Conservation (phyloP, 1,139 yeast genomes). For the Debaryomyces fabryi region DNA sequence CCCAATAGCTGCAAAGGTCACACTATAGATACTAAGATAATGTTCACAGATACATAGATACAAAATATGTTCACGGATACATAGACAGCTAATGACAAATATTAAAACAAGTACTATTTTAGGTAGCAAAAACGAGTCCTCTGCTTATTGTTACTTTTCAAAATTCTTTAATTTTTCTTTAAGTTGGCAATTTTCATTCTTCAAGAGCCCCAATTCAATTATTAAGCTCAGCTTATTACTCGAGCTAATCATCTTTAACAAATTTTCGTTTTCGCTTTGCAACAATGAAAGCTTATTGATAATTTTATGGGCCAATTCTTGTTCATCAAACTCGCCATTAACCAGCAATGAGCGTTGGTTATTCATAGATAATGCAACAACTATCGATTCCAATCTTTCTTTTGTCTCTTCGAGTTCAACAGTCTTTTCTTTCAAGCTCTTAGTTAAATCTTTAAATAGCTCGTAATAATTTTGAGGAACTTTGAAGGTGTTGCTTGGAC, state of each 20-base stretch:
- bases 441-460: slow-evolving; percentile 52
- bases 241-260: slow-evolving; percentile 69
- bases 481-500: slow-evolving; percentile 16
- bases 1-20: neutral
- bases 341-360: slow-evolving; percentile 32
- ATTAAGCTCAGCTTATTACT: slow-evolving; percentile 74
- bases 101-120: neutral
- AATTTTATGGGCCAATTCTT: slow-evolving; percentile 77
- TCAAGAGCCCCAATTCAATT: slow-evolving; percentile 65
- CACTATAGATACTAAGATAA: neutral
- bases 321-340: slow-evolving; percentile 66
- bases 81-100: neutral
- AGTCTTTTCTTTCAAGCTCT: slow-evolving; percentile 53
- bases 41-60: neutral
- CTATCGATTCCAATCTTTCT: slow-evolving; percentile 61
- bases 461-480: slow-evolving; percentile 50
- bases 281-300: slow-evolving; percentile 63
- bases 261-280: slow-evolving; percentile 69
- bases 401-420: slow-evolving; percentile 63
- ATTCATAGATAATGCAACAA: slow-evolving; percentile 36
- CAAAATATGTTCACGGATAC: neutral
- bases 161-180: slow-evolving; percentile 15
- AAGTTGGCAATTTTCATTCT: slow-evolving; percentile 33
- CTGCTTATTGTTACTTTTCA: slow-evolving; percentile 8
- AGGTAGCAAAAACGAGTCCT: slow-evolving; percentile 3